A percentile compares a stretch with the other conserved stretches of the same genome.
Evolutionary conservation across 2,329 filamentous ascomycete species (phyloP).

Genomic region (Trichoderma brevicompactum): DNA sequence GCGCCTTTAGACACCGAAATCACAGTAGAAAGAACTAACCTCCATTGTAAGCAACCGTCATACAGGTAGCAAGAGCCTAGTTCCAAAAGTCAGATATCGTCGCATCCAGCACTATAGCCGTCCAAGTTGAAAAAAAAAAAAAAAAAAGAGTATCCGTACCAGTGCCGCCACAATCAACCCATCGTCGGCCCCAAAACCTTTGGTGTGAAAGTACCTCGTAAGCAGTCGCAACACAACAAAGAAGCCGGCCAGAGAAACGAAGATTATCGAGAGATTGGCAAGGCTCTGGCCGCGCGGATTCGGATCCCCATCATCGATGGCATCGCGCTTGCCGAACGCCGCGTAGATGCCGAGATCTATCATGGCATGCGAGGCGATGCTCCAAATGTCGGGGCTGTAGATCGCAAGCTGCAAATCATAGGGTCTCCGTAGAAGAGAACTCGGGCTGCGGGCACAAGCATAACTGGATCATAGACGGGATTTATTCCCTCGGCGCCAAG

Average conservation of each 20-base stretch:
- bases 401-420: conserved; percentile 9
- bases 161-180: conserved; percentile 9
- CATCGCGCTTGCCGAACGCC: conserved; percentile 11
- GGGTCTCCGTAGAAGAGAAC: no score
- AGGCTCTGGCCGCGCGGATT: conserved; percentile 15
- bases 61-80: neutral
- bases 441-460: neutral
- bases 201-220: conserved; percentile 6
- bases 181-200: conserved; percentile 1
- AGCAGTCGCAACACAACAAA: conserved; percentile 1
- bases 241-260: neutral
- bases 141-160: neutral
- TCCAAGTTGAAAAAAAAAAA: neutral
- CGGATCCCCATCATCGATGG: conserved; percentile 13
- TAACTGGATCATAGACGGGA: neutral
- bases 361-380: conserved; percentile 13
- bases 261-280: neutral
- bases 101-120: neutral
- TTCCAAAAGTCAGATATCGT: neutral
- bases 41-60: conserved; percentile 19
- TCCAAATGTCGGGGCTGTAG: neutral
- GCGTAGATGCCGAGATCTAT: conserved; percentile 6
- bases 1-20: neutral
- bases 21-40: neutral
- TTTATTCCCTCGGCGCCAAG: neutral